Evolutionary conservation across 1,284 basidiomycete genomes (phyloP).

Genomic region (Spongispora temasekensis): DNA sequence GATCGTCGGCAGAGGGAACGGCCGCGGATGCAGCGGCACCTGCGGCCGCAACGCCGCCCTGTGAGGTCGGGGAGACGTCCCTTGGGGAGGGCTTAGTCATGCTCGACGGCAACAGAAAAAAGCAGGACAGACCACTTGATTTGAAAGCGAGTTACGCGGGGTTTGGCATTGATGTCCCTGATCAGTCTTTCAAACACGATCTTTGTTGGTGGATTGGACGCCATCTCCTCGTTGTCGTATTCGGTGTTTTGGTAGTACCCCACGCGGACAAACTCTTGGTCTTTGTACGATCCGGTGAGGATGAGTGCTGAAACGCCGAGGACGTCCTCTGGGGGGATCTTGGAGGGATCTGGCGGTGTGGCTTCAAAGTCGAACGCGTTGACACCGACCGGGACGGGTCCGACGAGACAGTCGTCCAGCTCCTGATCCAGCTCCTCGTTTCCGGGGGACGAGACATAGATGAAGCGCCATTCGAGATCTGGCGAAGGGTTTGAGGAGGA

Average conservation of each 20-base stretch:
- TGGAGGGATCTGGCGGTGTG: conserved; percentile 65
- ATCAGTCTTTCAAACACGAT: conserved; percentile 81
- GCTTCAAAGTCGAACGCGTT: conserved; percentile 98
- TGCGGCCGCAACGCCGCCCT: conserved; percentile 48
- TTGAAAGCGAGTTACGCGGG: conserved; percentile 90
- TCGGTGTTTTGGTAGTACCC: conserved; percentile 99
- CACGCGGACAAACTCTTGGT: conserved; percentile 97
- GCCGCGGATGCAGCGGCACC: conserved; percentile 76
- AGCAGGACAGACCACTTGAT: conserved; percentile 75
- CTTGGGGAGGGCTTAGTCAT: conserved; percentile 37
- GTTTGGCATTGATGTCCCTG: conserved; percentile 90
- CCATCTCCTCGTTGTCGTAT: conserved; percentile 93
- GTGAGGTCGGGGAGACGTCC: conserved; percentile 66
- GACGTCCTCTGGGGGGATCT: conserved; percentile 82
- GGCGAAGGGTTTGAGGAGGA: conserved; percentile 1
- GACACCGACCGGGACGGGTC: conserved; percentile 91
- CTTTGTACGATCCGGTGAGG: conserved; percentile 86
- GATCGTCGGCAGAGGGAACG: conserved; percentile 76
- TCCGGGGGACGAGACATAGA: conserved; percentile 95
- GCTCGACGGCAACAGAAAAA: background rate
- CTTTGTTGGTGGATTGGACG: conserved; percentile 64
- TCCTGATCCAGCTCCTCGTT: conserved; percentile 94
- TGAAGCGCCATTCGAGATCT: conserved; percentile 98
- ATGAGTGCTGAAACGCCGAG: conserved; percentile 91
- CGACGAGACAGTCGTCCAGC: conserved; percentile 94